These are phyloP conservation scores for Ascochyta pisi DNA, from an alignment of 2,329 filamentous ascomycete species.

Conservation along the genomic window DNA sequence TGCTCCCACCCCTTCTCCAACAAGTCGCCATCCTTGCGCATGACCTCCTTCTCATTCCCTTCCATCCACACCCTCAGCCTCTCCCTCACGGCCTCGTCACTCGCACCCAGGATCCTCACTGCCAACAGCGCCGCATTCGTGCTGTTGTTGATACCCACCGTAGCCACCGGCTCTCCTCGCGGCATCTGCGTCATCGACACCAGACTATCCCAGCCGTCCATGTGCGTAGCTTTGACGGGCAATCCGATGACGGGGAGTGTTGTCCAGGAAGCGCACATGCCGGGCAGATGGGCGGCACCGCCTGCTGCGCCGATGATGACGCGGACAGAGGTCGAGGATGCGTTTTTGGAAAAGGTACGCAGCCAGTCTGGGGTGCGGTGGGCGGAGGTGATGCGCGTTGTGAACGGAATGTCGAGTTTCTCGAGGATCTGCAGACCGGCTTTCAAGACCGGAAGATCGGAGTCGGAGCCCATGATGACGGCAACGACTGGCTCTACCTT, in stretches of 20 bases:
- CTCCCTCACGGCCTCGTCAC: slow-evolving; percentile 62
- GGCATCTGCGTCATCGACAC: slow-evolving; percentile 62
- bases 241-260: slow-evolving; percentile 59
- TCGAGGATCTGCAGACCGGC: slow-evolving; percentile 71
- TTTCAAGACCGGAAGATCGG: slow-evolving; percentile 72
- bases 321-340: slow-evolving; percentile 47
- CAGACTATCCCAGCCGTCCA: slow-evolving; percentile 59
- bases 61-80: slow-evolving; percentile 68
- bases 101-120: slow-evolving; percentile 53
- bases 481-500: slow-evolving; percentile 66
- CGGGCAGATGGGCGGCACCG: slow-evolving; percentile 59
- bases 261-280: slow-evolving; percentile 60
- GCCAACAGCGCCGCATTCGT: slow-evolving; percentile 57
- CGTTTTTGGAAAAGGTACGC: slow-evolving; percentile 52
- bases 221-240: slow-evolving; percentile 57
- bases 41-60: slow-evolving; percentile 68
- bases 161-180: slow-evolving; percentile 53
- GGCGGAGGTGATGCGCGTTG: slow-evolving; percentile 78
- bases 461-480: slow-evolving; percentile 85
- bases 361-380: slow-evolving; percentile 60
- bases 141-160: slow-evolving; percentile 55
- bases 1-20: slow-evolving; percentile 63
- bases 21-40: slow-evolving; percentile 66
- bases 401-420: slow-evolving; percentile 75
- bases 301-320: slow-evolving; percentile 59